A percentile compares a stretch with the other conserved stretches of the same genome.
phyloP scores from a whole-genome alignment of 352 stramenopile genomes.

The Phytophthora citrophthora region DNA sequence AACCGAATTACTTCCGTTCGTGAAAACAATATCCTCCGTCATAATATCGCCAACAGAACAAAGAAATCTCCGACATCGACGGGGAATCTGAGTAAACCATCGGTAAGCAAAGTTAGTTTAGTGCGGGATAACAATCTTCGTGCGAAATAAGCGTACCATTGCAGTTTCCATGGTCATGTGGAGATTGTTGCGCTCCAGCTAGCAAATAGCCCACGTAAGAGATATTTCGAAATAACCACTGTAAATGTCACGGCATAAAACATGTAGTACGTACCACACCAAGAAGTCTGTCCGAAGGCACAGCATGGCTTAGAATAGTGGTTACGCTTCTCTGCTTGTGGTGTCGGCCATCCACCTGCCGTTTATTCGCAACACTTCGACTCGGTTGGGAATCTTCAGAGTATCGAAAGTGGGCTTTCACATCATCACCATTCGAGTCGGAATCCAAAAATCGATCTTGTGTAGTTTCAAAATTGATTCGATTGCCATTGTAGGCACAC shows the following conservation, averaged over 20 bases:
- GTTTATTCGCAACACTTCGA: slow-evolving; percentile 1
- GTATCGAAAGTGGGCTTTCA: slow-evolving; percentile 17
- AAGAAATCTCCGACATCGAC: slow-evolving; percentile 71
- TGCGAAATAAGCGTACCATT: slow-evolving; percentile 22
- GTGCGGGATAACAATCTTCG: background rate
- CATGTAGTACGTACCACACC: slow-evolving; percentile 22
- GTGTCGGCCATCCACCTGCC: slow-evolving; percentile 2
- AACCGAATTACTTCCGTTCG: slow-evolving; percentile 63
- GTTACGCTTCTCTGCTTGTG: slow-evolving; percentile 3
- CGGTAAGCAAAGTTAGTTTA: slow-evolving; percentile 4
- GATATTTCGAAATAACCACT: background rate
- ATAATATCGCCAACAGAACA: slow-evolving; percentile 76
- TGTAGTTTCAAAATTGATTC: background rate
- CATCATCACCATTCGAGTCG: slow-evolving; percentile 10
- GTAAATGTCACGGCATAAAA: background rate
- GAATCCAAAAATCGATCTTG: slow-evolving; percentile 5
- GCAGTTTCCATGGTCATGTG: slow-evolving; percentile 32
- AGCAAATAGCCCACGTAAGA: slow-evolving; percentile 6
- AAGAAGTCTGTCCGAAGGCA: slow-evolving; percentile 13
- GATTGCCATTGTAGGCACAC: background rate
- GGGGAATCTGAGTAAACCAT: slow-evolving; percentile 43
- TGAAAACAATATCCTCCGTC: slow-evolving; percentile 80
- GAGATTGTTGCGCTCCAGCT: slow-evolving; percentile 36
- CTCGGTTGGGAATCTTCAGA: slow-evolving; percentile 3
- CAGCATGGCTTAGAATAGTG: slow-evolving; percentile 7